Evolutionary conservation across 192 early-diverging fungal species (phyloP).

Genomic region (Chytriomyces sp.): DNA sequence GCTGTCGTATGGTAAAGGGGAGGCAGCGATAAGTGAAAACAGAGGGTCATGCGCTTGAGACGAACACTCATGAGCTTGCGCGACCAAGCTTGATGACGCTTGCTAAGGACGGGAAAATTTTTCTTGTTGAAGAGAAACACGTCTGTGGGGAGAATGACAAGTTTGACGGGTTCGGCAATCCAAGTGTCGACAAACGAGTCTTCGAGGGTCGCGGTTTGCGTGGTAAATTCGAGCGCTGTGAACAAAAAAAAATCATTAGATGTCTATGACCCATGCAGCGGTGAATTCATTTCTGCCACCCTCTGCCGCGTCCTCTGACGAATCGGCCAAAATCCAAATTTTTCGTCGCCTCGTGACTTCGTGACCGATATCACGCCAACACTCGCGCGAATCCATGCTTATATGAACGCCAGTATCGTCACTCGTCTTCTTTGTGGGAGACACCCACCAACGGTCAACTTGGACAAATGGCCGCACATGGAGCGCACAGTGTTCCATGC

Average conservation of each 20-base stretch:
- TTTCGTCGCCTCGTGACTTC: no score
- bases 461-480: constrained; percentile 68
- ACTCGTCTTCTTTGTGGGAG: no score
- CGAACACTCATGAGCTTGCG: constrained; percentile 46
- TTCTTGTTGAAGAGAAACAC: constrained; percentile 79
- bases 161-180: constrained; percentile 86
- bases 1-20: constrained; percentile 15
- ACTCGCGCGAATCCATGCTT: no score
- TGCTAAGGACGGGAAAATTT: constrained; percentile 87
- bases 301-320: no score
- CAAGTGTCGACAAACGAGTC: no score
- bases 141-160: constrained; percentile 69
- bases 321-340: no score
- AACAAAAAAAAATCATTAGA: constrained; percentile 40
- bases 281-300: no score
- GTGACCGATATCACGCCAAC: no score
- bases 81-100: constrained; percentile 73
- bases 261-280: no score
- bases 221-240: constrained; percentile 59
- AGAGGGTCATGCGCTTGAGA: neutral
- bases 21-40: neutral
- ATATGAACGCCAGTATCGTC: no score
- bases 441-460: no score
- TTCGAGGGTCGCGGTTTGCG: no score
- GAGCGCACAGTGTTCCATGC: constrained; percentile 79